Evolutionary conservation across 371 early-diverging fungal genomes (phyloP).

Genomic region (Sporodiniella umbellata): DNA sequence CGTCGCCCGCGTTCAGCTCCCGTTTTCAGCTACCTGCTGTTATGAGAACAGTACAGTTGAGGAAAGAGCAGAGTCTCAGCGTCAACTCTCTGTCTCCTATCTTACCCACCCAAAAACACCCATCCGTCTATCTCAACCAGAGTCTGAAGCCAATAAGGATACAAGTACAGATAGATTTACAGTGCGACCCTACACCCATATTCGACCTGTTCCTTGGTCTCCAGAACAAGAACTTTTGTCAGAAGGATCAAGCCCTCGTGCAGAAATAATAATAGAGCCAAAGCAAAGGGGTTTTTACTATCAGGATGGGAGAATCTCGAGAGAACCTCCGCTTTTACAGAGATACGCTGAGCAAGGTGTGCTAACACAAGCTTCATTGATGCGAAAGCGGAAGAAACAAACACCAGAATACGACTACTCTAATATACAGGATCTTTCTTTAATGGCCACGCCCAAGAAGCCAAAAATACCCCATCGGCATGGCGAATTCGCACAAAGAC

Average conservation of each 20-base stretch:
- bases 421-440: conserved; percentile 16
- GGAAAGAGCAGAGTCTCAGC: conserved; percentile 13
- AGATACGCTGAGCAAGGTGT: conserved; percentile 47
- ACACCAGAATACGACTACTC: conserved; percentile 23
- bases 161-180: conserved; percentile 22
- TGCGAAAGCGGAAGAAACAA: conserved; percentile 41
- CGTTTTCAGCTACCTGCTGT: conserved; percentile 9
- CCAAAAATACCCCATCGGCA: conserved; percentile 51
- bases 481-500: conserved; percentile 48
- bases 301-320: conserved; percentile 39
- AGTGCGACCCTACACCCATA: conserved; percentile 17
- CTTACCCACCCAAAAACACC: conserved; percentile 16
- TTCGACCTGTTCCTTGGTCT: conserved; percentile 17
- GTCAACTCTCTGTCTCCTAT: conserved; percentile 32
- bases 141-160: conserved; percentile 4
- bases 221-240: conserved; percentile 4
- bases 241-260: background rate
- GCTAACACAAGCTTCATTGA: conserved; percentile 39
- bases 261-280: conserved; percentile 36
- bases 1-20: conserved; percentile 12
- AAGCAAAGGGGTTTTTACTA: conserved; percentile 48
- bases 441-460: conserved; percentile 29
- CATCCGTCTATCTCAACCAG: conserved; percentile 4
- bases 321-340: conserved; percentile 38
- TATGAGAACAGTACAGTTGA: conserved; percentile 8